Evolutionary conservation across 331 rosid genomes (phyloP).

Genomic region (Rosa hybrid): DNA sequence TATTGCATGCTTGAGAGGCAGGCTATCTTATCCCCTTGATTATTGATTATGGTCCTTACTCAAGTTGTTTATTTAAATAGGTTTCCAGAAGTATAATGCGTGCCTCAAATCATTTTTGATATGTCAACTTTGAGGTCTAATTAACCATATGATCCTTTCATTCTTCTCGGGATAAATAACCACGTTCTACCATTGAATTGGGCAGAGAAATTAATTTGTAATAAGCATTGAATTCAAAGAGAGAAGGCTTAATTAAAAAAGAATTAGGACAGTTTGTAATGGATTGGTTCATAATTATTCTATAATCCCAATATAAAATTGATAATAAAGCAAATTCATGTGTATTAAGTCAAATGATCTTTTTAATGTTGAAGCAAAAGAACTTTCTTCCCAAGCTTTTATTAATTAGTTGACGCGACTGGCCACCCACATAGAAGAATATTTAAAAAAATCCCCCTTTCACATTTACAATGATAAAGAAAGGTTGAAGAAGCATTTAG

Average conservation of each 20-base stretch:
- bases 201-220: neutral
- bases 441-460: neutral
- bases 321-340: neutral
- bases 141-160: neutral
- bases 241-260: neutral
- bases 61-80: neutral
- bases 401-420: neutral
- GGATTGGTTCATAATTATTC: neutral
- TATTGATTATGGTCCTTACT: too few species aligned
- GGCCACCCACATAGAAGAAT: slow-evolving; percentile 3
- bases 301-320: neutral
- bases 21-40: neutral
- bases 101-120: neutral
- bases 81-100: neutral
- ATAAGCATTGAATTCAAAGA: neutral
- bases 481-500: neutral
- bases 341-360: neutral
- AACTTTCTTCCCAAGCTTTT: too few species aligned
- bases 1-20: neutral
- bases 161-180: neutral
- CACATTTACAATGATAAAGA: neutral
- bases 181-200: neutral
- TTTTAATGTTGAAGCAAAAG: neutral
- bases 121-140: neutral
- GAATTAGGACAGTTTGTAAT: neutral